Evolutionary conservation across 2,329 filamentous ascomycete species (phyloP).

Genomic region (Cryphonectria nitschkei): DNA sequence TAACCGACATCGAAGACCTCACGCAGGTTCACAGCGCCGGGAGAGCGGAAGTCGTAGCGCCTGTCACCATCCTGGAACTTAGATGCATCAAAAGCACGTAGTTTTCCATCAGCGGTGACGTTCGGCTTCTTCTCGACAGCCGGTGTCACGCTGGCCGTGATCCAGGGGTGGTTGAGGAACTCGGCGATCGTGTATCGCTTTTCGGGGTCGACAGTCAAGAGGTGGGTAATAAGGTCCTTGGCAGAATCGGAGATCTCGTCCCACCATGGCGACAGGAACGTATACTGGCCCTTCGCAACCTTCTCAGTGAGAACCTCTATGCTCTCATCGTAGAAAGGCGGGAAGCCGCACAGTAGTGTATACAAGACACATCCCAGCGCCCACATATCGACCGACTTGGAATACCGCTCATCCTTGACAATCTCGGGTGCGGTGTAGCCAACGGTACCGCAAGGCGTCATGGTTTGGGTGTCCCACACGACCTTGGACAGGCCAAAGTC

Average conservation of each 20-base stretch:
- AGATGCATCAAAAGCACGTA: conserved; percentile 61
- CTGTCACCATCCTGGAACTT: conserved; percentile 63
- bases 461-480: conserved; percentile 96
- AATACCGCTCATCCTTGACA: conserved; percentile 98
- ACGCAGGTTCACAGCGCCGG: conserved; percentile 90
- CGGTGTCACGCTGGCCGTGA: conserved; percentile 66
- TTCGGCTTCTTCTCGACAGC: conserved; percentile 60
- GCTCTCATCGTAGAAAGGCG: conserved; percentile 97
- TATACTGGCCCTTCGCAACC: conserved; percentile 94
- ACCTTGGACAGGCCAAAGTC: conserved; percentile 98
- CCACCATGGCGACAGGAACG: conserved; percentile 98
- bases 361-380: conserved; percentile 95
- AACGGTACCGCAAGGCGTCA: conserved; percentile 98
- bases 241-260: conserved; percentile 96
- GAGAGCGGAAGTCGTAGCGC: conserved; percentile 90
- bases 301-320: conserved; percentile 97
- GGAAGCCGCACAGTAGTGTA: conserved; percentile 95
- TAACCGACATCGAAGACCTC: conserved; percentile 99
- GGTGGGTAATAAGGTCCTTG: conserved; percentile 90
- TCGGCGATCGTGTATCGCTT: conserved; percentile 92
- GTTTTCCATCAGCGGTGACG: conserved; percentile 44
- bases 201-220: conserved; percentile 91
- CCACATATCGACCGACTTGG: conserved; percentile 99
- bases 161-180: conserved; percentile 95
- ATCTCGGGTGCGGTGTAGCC: conserved; percentile 98